phyloP scores from a whole-genome alignment of 2,329 filamentous ascomycete species.

The Neoascochyta sp. region DNA sequence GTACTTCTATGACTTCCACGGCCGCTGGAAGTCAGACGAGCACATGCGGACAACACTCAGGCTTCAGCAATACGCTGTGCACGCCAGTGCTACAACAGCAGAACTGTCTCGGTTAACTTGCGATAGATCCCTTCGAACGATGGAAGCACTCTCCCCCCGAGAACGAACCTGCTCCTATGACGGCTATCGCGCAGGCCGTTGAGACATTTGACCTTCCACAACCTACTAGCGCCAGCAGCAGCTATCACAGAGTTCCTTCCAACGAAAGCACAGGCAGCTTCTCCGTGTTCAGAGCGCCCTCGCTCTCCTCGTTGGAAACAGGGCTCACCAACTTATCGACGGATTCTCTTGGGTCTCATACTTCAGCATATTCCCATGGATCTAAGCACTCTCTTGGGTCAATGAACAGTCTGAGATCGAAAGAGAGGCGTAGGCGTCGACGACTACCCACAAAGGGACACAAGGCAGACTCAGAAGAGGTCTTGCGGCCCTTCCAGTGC shows the following conservation, averaged over 20 bases:
- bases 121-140: constrained; percentile 59
- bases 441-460: constrained; percentile 43
- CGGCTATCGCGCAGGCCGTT: constrained; percentile 62
- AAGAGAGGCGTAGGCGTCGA: constrained; percentile 56
- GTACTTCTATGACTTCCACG: constrained; percentile 11
- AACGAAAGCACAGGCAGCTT: constrained; percentile 47
- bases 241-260: constrained; percentile 49
- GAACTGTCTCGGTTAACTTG: constrained; percentile 44
- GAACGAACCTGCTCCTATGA: constrained; percentile 63
- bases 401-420: constrained; percentile 50
- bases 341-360: constrained; percentile 53
- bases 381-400: constrained; percentile 57
- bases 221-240: constrained; percentile 35
- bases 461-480: constrained; percentile 20
- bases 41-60: constrained; percentile 1
- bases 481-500: constrained; percentile 33
- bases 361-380: constrained; percentile 55
- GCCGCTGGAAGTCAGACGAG: constrained; percentile 8
- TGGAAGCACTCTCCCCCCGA: constrained; percentile 68
- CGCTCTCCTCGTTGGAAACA: constrained; percentile 53
- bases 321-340: constrained; percentile 49
- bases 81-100: constrained; percentile 15
- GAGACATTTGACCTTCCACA: constrained; percentile 36
- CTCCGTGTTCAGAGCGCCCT: constrained; percentile 51
- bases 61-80: constrained; percentile 1